A percentile compares a stretch with the other conserved stretches of the same genome.
phyloP scores from a whole-genome alignment of 345 rosid species.

The Dovyalis caffra region DNA sequence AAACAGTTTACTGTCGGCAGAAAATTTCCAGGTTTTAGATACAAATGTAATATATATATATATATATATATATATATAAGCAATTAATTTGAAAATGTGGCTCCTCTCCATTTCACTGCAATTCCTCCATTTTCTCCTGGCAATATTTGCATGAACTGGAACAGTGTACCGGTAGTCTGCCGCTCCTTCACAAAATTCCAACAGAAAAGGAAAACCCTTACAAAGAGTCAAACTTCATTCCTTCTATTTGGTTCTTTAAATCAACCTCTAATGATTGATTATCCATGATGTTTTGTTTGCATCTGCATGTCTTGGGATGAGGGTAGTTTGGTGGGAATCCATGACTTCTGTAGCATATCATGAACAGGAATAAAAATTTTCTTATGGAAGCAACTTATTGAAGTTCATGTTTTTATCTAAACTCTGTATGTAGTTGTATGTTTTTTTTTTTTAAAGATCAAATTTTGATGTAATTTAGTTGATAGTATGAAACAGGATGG shows the following conservation, averaged over 20 bases:
- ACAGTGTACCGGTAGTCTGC: constrained; percentile 88
- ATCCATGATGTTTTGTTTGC: not conserved
- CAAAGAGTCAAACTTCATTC: not conserved
- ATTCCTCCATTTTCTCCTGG: constrained; percentile 62
- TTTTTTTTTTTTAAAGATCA: constrained; percentile 8
- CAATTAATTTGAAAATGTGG: constrained; percentile 46
- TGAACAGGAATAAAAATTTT: not conserved
- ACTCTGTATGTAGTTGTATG: not conserved
- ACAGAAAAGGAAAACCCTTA: not conserved
- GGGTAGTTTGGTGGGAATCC: not conserved
- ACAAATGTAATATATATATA: not conserved
- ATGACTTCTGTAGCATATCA: not conserved
- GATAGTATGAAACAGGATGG: constrained; percentile 90
- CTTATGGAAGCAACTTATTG: not conserved
- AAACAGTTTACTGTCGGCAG: not conserved
- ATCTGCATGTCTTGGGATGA: constrained; percentile 3
- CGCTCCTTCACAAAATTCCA: constrained; percentile 55
- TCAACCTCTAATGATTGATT: not conserved
- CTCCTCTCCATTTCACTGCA: constrained; percentile 47
- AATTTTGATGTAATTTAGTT: constrained; percentile 23
- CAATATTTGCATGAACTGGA: constrained; percentile 71
- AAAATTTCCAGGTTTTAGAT: not conserved
- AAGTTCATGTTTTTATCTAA: not conserved
- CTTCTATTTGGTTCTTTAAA: not conserved
- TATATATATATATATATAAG: not conserved